Evolutionary conservation across 148 eudicot species (phyloP), one percentile per base, ranked within the genome.

Genomic region (Rhododendron kiyosumense): DNA sequence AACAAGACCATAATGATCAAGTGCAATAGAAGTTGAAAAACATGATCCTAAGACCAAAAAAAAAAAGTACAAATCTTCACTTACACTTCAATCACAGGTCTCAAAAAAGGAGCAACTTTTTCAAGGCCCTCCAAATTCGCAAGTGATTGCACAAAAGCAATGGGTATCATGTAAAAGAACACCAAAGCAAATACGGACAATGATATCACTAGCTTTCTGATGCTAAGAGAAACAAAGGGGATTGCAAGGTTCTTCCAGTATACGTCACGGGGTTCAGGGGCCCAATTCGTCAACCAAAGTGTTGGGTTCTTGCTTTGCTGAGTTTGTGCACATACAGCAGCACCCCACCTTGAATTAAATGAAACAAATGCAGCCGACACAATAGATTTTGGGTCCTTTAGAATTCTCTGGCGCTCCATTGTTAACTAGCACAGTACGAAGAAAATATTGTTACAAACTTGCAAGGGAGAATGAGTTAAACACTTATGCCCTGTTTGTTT

Each of bases 251-350:
- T 97, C 81, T 85, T 93, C 99, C 99, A 97, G 85, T 93, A 97
- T 32, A 97, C 91, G 81, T 97, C 99, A 51, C 95, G 98, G 17
- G 99, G 99, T 85, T 97, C 99, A 17, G 98, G 99, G 46, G 99
- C 99, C 99, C 99, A 97, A 69, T 93, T 89, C 36, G 99, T 94
- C 84, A 97, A 78, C 98, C 98, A 97, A 45, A 91, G 83, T 43
- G 95, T 97, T 2, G 99, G 98, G 78, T 95, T 95, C 88, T 86
- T 94, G 89, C 96, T 95, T 89, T 97, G 99, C 75, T 91, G 91
- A 86, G 99, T 97, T 86, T 95, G 98, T 26, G 99, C 99, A 91
- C 98, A 97, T 28, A 97, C 96, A 26, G 98, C 96, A 4, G 99
- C 98, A 18, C 98, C 99, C 96, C 98, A 94, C 84, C 98, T 91